Evolutionary conservation across 2,329 filamentous ascomycete genomes (phyloP), one percentile per base, ranked within the genome.

Genomic region (Sporothrix pallida): DNA sequence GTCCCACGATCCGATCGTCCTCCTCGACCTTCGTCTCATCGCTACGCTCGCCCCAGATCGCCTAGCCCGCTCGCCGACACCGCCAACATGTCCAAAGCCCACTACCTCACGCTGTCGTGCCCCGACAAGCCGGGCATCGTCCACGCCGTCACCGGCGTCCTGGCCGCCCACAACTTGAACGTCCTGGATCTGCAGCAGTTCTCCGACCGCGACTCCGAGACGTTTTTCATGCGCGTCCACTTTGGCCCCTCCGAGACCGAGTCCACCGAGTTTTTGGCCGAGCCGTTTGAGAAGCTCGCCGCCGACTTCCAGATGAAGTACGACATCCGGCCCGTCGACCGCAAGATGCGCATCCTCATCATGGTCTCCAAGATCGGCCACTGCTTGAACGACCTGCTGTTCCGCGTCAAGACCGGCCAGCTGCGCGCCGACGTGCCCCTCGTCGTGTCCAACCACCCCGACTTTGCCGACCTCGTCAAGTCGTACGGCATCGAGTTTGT

Each of bases 321-420:
- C 83, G 87, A 92, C 78, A 87, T 96, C 78, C 87, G 90, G 15
- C 88, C 91, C 3, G 87, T 90, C 13, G 83, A 89, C 69, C 86
- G 90, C 79, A 94, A 94, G 84, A 90, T 91, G 73, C 88, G 90
- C 77, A 91, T 95, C 68, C 85, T 96, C 78, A 93, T 96, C 85
- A 95, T 96, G 93, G 93, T 95, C 44, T 95, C 92, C 79, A 95
- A 95, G 85, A 95, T 94, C 78, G 93, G 93, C 9, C 93, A 95
- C 85, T 95, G 93, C 86, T 75, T 78, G 54, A 77, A 78, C 75
- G 77, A 95, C 82, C 85, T 96, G 68, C 87, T 96, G 52, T 96
- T 94, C 89, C 90, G 93, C 73, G 88, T 91, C 79, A 91, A 91
- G 81, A 70, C 75, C 9, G 76, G 76, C 72, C 92, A 95, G 83